Percentiles rank a stretch among this genome's conserved stretches.
Evolutionary conservation across 306 rosid genomes (phyloP).

Genomic region (Hippophae tibetana): DNA sequence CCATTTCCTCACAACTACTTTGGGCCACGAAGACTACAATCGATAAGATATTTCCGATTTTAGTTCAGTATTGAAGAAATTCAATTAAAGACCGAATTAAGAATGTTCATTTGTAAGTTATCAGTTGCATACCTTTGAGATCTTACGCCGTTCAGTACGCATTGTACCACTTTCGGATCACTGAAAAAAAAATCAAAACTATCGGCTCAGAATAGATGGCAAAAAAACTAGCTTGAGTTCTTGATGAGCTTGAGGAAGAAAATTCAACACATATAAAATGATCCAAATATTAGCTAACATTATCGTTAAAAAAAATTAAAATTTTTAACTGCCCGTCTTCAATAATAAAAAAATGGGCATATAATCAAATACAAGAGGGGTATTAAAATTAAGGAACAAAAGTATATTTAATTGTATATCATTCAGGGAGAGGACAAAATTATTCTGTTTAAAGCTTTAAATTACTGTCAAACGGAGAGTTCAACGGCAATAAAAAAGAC

Average conservation of each 20-base stretch:
- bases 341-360: background rate
- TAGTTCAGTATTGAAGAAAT: background rate
- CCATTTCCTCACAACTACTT: conserved; percentile 53
- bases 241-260: conserved; percentile 4
- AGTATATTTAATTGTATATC: conserved; percentile 3
- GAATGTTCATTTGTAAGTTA: too few species aligned
- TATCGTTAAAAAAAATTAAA: background rate
- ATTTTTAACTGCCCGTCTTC: background rate
- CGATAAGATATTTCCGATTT: background rate
- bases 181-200: conserved; percentile 5
- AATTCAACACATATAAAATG: conserved; percentile 6
- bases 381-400: conserved; percentile 1
- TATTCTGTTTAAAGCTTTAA: conserved; percentile 5
- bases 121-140: conserved; percentile 39
- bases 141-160: conserved; percentile 43
- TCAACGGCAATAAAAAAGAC: conserved; percentile 54
- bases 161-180: conserved; percentile 34
- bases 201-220: background rate
- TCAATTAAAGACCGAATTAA: background rate
- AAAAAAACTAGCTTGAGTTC: conserved; percentile 7
- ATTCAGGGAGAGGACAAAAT: background rate
- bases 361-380: conserved; percentile 16
- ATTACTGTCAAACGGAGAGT: conserved; percentile 21
- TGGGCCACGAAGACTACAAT: conserved; percentile 57
- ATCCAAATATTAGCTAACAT: conserved; percentile 22